These are phyloP conservation scores for Phenoliferia sp. DNA, from an alignment of 1,284 basidiomycete genomes.

Conservation along the genomic window DNA sequence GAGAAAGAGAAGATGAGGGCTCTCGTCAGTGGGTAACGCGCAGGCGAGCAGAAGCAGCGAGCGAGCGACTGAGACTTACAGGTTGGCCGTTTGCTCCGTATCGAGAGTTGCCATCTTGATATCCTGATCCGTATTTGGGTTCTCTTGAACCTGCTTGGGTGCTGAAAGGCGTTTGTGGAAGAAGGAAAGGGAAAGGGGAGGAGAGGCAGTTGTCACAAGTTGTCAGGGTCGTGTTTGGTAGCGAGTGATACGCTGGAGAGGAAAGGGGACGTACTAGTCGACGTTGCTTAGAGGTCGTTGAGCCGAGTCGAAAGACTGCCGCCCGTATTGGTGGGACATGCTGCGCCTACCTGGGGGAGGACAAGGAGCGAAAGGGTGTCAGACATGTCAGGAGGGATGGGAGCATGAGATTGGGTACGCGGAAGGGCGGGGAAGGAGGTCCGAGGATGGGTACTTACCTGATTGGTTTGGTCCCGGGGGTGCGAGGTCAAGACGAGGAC, in stretches of 20 bases:
- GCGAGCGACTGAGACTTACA: background rate
- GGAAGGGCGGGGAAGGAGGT: too few species aligned
- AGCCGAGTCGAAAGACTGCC: slow-evolving; percentile 1
- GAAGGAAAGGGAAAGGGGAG: background rate
- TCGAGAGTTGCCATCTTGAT: background rate
- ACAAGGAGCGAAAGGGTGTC: too few species aligned
- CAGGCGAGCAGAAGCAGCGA: background rate
- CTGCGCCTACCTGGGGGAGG: too few species aligned
- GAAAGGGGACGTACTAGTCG: slow-evolving; percentile 3
- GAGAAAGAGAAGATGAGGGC: background rate
- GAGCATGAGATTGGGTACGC: too few species aligned
- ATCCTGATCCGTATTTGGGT: slow-evolving; percentile 4
- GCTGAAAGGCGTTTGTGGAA: background rate
- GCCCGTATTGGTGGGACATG: background rate
- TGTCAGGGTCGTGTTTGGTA: background rate
- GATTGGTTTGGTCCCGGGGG: too few species aligned
- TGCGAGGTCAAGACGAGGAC: too few species aligned
- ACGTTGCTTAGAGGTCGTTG: slow-evolving; percentile 4
- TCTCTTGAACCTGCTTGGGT: background rate
- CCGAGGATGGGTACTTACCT: too few species aligned
- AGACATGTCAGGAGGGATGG: too few species aligned
- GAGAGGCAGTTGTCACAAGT: background rate
- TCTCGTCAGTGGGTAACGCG: too few species aligned
- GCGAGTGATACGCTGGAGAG: background rate
- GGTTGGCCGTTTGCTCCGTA: background rate